Evolutionary conservation across 495 filamentous ascomycete genomes (phyloP).

Genomic region (Corynascus novoguineensis): DNA sequence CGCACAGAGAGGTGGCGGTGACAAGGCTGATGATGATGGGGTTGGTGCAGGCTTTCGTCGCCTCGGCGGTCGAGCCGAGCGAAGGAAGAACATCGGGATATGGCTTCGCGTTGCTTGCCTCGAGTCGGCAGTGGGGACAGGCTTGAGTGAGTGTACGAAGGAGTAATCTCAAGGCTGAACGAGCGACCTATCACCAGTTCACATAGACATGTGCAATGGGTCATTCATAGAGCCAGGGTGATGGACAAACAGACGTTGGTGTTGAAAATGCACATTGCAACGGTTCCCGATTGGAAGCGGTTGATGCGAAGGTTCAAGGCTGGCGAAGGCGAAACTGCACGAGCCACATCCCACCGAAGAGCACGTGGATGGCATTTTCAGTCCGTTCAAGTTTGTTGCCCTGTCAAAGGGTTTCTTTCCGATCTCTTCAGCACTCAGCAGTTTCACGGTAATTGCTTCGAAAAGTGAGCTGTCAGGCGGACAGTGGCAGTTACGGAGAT

Average conservation of each 20-base stretch:
- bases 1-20: background rate
- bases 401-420: too few species aligned
- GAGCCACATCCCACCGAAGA: constrained; percentile 2
- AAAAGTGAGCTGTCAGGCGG: background rate
- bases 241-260: background rate
- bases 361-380: constrained; percentile 9
- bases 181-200: background rate
- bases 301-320: background rate
- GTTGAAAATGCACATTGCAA: background rate
- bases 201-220: background rate
- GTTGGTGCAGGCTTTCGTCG: too few species aligned
- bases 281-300: background rate
- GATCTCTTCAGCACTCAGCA: too few species aligned
- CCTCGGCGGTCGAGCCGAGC: too few species aligned
- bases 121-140: too few species aligned
- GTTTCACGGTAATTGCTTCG: too few species aligned
- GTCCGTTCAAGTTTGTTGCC: too few species aligned
- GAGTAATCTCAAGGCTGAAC: too few species aligned
- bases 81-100: too few species aligned
- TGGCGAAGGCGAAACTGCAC: background rate
- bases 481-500: background rate
- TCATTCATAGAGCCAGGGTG: background rate
- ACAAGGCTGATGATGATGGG: background rate
- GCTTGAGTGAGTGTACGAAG: too few species aligned
- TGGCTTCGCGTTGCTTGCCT: too few species aligned